Evolutionary conservation across 1,139 yeast species (phyloP).

Genomic region (Yamadazyma jaroonii): DNA sequence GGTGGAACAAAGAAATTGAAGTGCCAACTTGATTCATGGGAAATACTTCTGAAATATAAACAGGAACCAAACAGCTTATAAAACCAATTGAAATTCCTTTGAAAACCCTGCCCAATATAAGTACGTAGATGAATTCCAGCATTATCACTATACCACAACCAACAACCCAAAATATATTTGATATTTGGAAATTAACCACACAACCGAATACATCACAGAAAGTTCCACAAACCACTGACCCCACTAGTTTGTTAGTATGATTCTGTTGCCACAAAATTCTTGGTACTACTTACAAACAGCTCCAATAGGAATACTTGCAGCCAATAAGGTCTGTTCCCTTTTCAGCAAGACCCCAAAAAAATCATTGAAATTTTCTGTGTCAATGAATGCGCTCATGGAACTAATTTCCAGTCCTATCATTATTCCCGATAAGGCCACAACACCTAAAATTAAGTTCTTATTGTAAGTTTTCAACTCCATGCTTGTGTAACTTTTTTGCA

Average conservation of each 20-base stretch:
- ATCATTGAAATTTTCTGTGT: conserved; percentile 19
- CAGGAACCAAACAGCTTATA: conserved; percentile 28
- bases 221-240: conserved; percentile 32
- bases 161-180: conserved; percentile 26
- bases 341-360: conserved; percentile 22
- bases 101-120: conserved; percentile 26
- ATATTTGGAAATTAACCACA: conserved; percentile 22
- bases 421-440: conserved; percentile 27
- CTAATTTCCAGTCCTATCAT: conserved; percentile 32
- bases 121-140: conserved; percentile 24
- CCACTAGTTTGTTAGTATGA: conserved; percentile 19
- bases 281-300: conserved; percentile 12
- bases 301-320: conserved; percentile 30
- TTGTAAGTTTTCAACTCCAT: conserved; percentile 18
- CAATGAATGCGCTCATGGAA: conserved; percentile 23
- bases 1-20: conserved; percentile 22
- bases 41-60: conserved; percentile 30
- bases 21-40: conserved; percentile 22
- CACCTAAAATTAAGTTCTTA: conserved; percentile 15
- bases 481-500: conserved; percentile 6
- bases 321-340: conserved; percentile 26
- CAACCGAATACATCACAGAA: conserved; percentile 30
- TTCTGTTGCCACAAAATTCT: neutral
- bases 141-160: conserved; percentile 25
- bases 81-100: conserved; percentile 35